Evolutionary conservation across 108 stramenopile genomes (phyloP).

Genomic region (Cyclostephanos tholiformis): DNA sequence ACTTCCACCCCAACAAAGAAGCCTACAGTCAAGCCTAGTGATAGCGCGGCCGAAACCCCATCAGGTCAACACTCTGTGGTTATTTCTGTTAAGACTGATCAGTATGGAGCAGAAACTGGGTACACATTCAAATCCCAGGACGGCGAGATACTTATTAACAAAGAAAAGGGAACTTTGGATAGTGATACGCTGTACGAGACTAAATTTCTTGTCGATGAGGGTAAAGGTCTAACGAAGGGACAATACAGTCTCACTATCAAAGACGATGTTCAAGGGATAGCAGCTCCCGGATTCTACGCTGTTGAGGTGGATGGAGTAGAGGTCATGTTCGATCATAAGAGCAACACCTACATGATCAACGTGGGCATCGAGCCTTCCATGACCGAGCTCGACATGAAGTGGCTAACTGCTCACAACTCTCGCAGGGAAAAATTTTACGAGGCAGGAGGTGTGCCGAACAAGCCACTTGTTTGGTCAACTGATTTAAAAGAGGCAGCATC

Average conservation of each 20-base stretch:
- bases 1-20: background rate
- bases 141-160: background rate
- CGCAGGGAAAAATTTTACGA: conserved; percentile 34
- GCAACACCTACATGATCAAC: conserved; percentile 13
- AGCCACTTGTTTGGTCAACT: conserved; percentile 31
- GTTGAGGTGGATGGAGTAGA: conserved; percentile 29
- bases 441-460: background rate
- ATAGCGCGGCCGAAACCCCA: background rate
- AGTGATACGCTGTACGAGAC: background rate
- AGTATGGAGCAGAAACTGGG: conserved; percentile 27
- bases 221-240: background rate
- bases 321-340: conserved; percentile 18
- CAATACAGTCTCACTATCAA: background rate
- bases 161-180: background rate
- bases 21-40: background rate
- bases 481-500: conserved; percentile 11
- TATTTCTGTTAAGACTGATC: conserved; percentile 28
- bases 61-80: conserved; percentile 2
- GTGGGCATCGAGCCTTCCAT: conserved; percentile 13
- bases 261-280: conserved; percentile 16
- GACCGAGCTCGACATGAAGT: conserved; percentile 13
- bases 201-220: background rate
- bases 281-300: conserved; percentile 19
- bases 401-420: conserved; percentile 35
- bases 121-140: conserved; percentile 1